Percentiles rank a stretch among this genome's conserved stretches.
Evolutionary conservation across 768 basidiomycete species (phyloP).

Genomic region (Serpula lacrymans): DNA sequence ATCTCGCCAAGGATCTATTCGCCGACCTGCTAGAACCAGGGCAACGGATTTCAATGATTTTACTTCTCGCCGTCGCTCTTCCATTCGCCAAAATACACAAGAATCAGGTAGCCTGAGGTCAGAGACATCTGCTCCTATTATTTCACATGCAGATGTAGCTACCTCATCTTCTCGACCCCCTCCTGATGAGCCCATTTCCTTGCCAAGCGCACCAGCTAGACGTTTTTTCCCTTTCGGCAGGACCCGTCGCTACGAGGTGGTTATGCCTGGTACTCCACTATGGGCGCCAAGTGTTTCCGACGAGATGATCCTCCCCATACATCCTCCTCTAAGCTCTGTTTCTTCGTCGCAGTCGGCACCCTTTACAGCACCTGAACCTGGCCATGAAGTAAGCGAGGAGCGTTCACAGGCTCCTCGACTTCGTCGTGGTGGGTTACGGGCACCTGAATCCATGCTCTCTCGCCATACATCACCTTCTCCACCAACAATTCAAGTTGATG

Average conservation of each 20-base stretch:
- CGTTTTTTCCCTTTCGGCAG: constrained; percentile 59
- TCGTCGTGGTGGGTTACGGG: constrained; percentile 63
- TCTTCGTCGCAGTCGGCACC: constrained; percentile 17
- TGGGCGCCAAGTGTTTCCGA: constrained; percentile 25
- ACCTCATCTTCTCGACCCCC: background rate
- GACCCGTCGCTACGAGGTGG: constrained; percentile 37
- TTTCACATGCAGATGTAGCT: constrained; percentile 1
- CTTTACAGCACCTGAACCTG: constrained; percentile 16
- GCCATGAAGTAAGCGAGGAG: constrained; percentile 32
- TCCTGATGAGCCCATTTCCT: constrained; percentile 3
- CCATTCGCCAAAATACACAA: constrained; percentile 32
- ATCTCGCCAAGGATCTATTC: constrained; percentile 57
- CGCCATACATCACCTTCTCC: constrained; percentile 44
- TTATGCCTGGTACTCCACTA: constrained; percentile 27
- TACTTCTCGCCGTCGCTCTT: constrained; percentile 59
- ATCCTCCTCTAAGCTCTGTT: constrained; percentile 2
- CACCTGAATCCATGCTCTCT: constrained; percentile 58
- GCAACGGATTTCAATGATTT: constrained; percentile 72
- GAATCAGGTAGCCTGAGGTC: constrained; percentile 20
- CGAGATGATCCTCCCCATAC: constrained; percentile 30
- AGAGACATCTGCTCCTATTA: constrained; percentile 6
- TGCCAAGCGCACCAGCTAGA: constrained; percentile 30
- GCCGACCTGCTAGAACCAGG: constrained; percentile 52
- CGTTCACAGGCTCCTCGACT: constrained; percentile 46
- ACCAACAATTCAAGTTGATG: too few relatives aligned